A percentile compares a stretch with the other conserved stretches of the same genome.
phyloP scores from a whole-genome alignment of 169 alveolate genomes.

The Neospora caninum region DNA sequence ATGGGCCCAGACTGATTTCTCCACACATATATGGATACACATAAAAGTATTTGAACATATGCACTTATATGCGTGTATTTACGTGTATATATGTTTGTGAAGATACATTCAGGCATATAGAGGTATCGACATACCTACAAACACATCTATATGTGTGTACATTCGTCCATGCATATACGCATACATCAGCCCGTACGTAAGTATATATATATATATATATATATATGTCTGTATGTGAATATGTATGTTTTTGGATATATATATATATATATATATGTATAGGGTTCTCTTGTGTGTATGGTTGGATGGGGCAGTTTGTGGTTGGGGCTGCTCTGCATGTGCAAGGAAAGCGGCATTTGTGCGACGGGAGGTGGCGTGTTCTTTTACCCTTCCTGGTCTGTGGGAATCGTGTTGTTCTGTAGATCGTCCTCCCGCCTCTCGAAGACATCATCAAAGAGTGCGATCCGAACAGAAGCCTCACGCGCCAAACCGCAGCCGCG shows the following conservation, averaged over 20 bases:
- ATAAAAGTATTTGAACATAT: not conserved
- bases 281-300: no score
- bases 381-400: no score
- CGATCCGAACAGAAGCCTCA: not conserved
- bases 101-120: not conserved
- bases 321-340: no score
- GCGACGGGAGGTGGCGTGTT: no score
- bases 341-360: no score
- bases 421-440: conserved; percentile 27
- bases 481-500: not conserved
- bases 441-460: conserved; percentile 32
- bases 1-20: not conserved
- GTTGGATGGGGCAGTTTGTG: no score
- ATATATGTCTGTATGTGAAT: not conserved
- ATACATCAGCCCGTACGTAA: not conserved
- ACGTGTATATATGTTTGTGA: not conserved
- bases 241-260: not conserved
- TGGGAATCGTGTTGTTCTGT: not conserved
- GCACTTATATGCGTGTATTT: not conserved
- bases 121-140: not conserved
- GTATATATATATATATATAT: no score
- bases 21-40: not conserved
- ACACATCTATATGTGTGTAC: not conserved
- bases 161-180: not conserved
- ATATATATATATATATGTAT: no score